phyloP scores from a whole-genome alignment of 257 asterid species.

The Nicotiana benthamiana region DNA sequence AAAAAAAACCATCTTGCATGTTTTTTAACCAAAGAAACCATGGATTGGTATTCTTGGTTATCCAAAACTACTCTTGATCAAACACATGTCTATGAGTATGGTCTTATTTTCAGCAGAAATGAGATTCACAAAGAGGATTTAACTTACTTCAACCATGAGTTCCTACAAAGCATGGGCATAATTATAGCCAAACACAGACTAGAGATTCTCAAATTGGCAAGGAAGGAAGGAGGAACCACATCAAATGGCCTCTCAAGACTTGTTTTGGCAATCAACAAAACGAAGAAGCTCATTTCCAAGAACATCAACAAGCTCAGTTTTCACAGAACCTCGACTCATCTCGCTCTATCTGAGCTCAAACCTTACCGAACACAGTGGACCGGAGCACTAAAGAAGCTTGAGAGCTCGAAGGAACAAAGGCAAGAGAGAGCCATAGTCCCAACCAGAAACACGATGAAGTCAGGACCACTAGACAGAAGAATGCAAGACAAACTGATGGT shows the following conservation, averaged over 20 bases:
- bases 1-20: background rate
- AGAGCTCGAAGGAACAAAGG: constrained; percentile 14
- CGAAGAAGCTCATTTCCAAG: constrained; percentile 45
- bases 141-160: constrained; percentile 67
- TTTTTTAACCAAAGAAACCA: constrained; percentile 16
- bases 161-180: constrained; percentile 71
- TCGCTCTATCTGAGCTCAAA: constrained; percentile 12
- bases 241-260: constrained; percentile 43
- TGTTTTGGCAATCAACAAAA: constrained; percentile 43
- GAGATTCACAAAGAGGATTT: constrained; percentile 60
- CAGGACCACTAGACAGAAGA: constrained; percentile 32
- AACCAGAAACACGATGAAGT: constrained; percentile 34
- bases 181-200: constrained; percentile 56
- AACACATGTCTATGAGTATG: constrained; percentile 41
- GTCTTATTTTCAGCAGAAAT: constrained; percentile 34
- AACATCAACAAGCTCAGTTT: constrained; percentile 32
- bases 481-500: constrained; percentile 26
- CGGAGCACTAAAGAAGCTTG: constrained; percentile 32
- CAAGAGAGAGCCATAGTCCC: constrained; percentile 11
- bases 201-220: constrained; percentile 61
- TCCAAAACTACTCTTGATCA: constrained; percentile 52
- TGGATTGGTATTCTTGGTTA: constrained; percentile 85
- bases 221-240: constrained; percentile 27
- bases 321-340: constrained; percentile 16
- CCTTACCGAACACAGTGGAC: constrained; percentile 36